Conservation (phyloP, 805 yeast genomes). For the Starmerella cellae region DNA sequence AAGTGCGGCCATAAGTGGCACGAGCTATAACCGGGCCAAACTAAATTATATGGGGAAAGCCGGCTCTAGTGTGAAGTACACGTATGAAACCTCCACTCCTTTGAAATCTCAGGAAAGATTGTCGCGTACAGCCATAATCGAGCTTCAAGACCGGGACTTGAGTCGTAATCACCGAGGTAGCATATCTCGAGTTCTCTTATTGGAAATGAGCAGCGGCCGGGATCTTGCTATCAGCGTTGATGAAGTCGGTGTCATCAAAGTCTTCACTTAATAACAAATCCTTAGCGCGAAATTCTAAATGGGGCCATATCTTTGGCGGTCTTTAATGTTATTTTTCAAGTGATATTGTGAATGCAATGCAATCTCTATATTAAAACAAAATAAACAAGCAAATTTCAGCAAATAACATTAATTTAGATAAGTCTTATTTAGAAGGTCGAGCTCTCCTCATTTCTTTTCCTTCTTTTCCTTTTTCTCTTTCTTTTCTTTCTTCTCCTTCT, state of each 20-base stretch:
- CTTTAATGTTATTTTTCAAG: no score
- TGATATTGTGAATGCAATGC: no score
- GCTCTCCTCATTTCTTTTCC: slow-evolving; percentile 6
- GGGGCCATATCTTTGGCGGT: no score
- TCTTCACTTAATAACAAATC: slow-evolving; percentile 26
- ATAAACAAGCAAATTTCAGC: not conserved
- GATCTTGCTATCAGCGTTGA: slow-evolving; percentile 55
- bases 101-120: slow-evolving; percentile 25
- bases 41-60: slow-evolving; percentile 20
- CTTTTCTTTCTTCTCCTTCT: slow-evolving; percentile 18
- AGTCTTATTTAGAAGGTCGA: not conserved
- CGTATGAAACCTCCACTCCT: slow-evolving; percentile 28
- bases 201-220: slow-evolving; percentile 31
- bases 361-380: no score
- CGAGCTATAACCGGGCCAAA: slow-evolving; percentile 25
- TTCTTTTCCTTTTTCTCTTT: slow-evolving; percentile 20
- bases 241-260: slow-evolving; percentile 49
- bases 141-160: slow-evolving; percentile 34
- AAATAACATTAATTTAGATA: not conserved
- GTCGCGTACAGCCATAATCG: slow-evolving; percentile 29
- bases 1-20: slow-evolving; percentile 27
- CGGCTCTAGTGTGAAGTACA: slow-evolving; percentile 30
- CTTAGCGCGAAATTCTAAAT: no score
- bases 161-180: slow-evolving; percentile 39
- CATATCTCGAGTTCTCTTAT: slow-evolving; percentile 24